Evolutionary conservation across 306 rosid species (phyloP).

Genomic region (Hippophae tibetana): DNA sequence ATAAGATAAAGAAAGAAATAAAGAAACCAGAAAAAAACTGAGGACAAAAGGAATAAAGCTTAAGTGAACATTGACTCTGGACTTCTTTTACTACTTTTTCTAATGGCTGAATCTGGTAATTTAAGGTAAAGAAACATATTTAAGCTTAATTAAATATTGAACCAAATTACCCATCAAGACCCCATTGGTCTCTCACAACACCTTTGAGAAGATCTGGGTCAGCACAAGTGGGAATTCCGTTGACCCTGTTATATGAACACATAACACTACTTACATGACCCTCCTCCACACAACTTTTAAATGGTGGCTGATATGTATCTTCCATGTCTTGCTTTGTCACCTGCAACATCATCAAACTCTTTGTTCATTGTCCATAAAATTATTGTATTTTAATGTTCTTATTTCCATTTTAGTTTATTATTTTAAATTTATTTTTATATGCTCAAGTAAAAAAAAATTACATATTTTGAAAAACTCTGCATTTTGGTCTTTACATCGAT

Average conservation of each 20-base stretch:
- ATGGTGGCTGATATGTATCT: constrained; percentile 78
- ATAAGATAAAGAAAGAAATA: too few relatives aligned
- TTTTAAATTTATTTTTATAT: too few relatives aligned
- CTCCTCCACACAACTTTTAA: constrained; percentile 62
- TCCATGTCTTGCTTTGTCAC: constrained; percentile 74
- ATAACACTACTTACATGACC: constrained; percentile 82
- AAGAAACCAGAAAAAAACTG: too few relatives aligned
- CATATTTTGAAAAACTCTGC: too few relatives aligned
- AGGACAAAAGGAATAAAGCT: too few relatives aligned
- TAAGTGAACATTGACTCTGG: too few relatives aligned
- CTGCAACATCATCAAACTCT: constrained; percentile 18
- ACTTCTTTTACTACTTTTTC: background rate
- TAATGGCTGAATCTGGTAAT: background rate
- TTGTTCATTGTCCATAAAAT: background rate
- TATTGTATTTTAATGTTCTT: background rate
- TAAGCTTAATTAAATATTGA: background rate
- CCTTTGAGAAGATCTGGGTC: constrained; percentile 71
- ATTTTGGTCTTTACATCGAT: too few relatives aligned
- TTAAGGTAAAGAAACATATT: background rate
- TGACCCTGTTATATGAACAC: constrained; percentile 81
- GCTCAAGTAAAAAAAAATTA: too few relatives aligned
- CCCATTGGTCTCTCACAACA: constrained; percentile 62
- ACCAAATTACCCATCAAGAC: constrained; percentile 51
- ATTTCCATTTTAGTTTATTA: too few relatives aligned
- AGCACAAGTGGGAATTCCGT: constrained; percentile 85